Conservation (phyloP, 192 early-diverging fungal genomes). For the Cetraspora pellucida region DNA sequence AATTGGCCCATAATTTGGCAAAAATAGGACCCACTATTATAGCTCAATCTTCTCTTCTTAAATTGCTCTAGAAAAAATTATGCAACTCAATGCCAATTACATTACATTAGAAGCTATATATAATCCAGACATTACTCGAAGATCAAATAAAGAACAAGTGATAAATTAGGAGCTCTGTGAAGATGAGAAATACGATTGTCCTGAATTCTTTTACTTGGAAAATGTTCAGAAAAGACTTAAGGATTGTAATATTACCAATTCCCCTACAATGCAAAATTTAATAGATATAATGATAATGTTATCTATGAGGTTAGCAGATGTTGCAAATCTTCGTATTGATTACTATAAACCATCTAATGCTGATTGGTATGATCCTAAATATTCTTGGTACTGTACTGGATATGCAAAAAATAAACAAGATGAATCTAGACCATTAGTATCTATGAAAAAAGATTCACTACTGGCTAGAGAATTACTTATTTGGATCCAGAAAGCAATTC, state of each 20-base stretch:
- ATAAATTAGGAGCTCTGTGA: neutral
- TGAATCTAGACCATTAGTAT: conserved; percentile 5
- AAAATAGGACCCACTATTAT: neutral
- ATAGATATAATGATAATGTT: conserved; percentile 27
- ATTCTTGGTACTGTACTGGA: conserved; percentile 20
- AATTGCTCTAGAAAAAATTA: conserved; percentile 8
- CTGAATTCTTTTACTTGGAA: neutral
- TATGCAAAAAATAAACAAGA: conserved; percentile 10
- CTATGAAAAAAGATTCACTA: conserved; percentile 11
- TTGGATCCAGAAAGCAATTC: neutral
- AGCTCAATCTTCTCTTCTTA: neutral
- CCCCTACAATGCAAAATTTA: conserved; percentile 2
- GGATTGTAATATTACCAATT: neutral
- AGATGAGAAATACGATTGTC: conserved; percentile 3
- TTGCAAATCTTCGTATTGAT: conserved; percentile 7
- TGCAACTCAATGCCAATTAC: neutral
- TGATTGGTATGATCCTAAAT: conserved; percentile 4
- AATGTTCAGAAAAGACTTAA: conserved; percentile 6
- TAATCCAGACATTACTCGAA: neutral
- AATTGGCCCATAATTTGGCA: neutral
- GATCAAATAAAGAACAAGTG: conserved; percentile 8
- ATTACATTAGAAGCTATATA: conserved; percentile 7
- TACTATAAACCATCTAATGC: neutral
- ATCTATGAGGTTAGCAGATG: conserved; percentile 15
- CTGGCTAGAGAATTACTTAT: conserved; percentile 10